Evolutionary conservation across 169 alveolate species (phyloP).

Genomic region (Fabrea salina): DNA sequence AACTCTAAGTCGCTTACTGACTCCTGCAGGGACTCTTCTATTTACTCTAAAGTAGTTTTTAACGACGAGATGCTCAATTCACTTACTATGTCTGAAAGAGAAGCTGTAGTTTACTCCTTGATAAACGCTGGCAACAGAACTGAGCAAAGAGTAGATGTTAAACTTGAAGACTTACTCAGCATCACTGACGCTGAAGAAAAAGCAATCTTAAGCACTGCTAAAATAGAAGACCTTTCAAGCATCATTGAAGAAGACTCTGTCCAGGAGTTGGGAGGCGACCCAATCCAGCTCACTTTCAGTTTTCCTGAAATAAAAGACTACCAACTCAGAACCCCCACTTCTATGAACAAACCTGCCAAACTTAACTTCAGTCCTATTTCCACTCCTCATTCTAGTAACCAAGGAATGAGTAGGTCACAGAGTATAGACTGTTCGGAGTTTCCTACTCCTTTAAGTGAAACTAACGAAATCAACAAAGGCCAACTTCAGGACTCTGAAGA

Average conservation of each 20-base stretch:
- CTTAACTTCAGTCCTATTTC: background rate
- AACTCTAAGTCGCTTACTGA: constrained; percentile 18
- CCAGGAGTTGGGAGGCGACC: background rate
- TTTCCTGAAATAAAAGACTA: constrained; percentile 18
- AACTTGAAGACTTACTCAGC: constrained; percentile 10
- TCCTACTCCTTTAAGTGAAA: background rate
- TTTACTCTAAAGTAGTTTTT: background rate
- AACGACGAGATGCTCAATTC: constrained; percentile 16
- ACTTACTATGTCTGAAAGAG: constrained; percentile 17
- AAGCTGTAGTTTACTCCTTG: constrained; percentile 17
- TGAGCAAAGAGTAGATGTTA: constrained; percentile 12
- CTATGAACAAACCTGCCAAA: background rate
- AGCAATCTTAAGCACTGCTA: background rate
- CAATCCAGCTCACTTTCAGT: background rate
- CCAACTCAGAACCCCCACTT: background rate
- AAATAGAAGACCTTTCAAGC: background rate
- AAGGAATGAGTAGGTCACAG: background rate
- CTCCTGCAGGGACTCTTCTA: background rate
- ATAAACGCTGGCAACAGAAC: background rate
- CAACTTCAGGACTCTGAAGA: background rate
- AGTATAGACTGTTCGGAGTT: background rate
- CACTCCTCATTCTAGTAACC: background rate
- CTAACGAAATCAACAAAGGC: background rate
- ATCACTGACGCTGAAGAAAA: constrained; percentile 7
- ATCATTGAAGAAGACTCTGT: constrained; percentile 28